Evolutionary conservation across 768 basidiomycete species (phyloP), one percentile per base, ranked within the genome.

Genomic region (Paxillus rubicundulus): DNA sequence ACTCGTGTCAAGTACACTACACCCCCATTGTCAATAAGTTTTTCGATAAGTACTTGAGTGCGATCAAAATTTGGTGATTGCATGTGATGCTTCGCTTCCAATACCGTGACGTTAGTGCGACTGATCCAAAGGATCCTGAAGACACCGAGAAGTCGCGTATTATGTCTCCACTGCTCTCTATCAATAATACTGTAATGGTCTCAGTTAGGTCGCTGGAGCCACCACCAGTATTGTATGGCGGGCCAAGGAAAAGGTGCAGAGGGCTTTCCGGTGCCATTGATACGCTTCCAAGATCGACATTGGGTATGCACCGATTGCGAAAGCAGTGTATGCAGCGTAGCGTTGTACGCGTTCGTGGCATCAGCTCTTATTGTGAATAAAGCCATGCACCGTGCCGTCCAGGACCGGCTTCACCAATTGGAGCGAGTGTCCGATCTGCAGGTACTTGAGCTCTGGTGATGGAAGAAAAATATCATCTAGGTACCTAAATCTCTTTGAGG

Each of bases 281-380:
- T 60, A 1, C 71, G 68, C 56, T 74, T 72, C 72, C 74, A 77
- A 13, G 75, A 75, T 16, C 47, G 30, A 52, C 72, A 75, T 8
- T 61, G 51, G 34, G 62, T 47, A 21, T 64, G 68, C 46, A 49
- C 51, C n/a, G 38, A 47, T 7, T 33, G 54, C 24, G 54, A 51
- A 16, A 57, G 12, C 21, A 50, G 41, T 33, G n/a, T 27, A 39
- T 60, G 50, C 30, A 65, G 20, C 17, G 32, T 38, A 6, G 38
- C 57, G 30, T 65, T 66, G 47, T 60, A 60, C 18, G 43, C 42
- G 47, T 60, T 52, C 24, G 57, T 59, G 13, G 53, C 60, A 7
- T 58, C 57, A 13, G 33, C 36, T 37, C 47, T 56, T 8, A 61
- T 49, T 6, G 53, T 51, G 39, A 65, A 60, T 10, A 50, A 54